Evolutionary conservation across 2,329 filamentous ascomycete genomes (phyloP).

Genomic region (Knufia fluminis): DNA sequence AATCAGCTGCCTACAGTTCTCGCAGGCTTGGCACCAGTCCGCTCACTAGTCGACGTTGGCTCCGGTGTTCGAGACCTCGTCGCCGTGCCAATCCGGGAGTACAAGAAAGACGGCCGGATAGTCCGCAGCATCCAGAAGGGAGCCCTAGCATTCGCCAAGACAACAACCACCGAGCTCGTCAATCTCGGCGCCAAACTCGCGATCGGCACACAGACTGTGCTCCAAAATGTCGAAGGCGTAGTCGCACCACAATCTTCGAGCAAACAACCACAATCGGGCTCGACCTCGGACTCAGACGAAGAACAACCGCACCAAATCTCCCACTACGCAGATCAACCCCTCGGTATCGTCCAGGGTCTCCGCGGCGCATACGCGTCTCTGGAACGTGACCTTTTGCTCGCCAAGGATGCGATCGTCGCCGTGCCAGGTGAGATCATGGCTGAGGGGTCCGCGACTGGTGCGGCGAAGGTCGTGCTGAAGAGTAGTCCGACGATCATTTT

Average conservation of each 20-base stretch:
- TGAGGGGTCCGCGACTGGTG: conserved; percentile 68
- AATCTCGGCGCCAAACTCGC: conserved; percentile 90
- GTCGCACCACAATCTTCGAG: conserved; percentile 41
- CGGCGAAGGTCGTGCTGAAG: conserved; percentile 66
- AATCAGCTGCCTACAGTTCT: conserved; percentile 86
- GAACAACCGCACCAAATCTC: conserved; percentile 73
- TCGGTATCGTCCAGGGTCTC: conserved; percentile 78
- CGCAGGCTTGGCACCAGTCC: conserved; percentile 79
- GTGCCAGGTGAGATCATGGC: conserved; percentile 89
- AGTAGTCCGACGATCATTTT: conserved; percentile 90
- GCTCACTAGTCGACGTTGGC: conserved; percentile 82
- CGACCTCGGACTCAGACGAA: conserved; percentile 48
- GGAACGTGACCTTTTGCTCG: conserved; percentile 75
- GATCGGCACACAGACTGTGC: conserved; percentile 85
- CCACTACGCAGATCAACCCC: conserved; percentile 87
- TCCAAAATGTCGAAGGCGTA: conserved; percentile 79
- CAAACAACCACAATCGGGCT: conserved; percentile 29
- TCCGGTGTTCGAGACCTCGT: conserved; percentile 78
- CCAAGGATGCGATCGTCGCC: conserved; percentile 85
- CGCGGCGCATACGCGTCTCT: conserved; percentile 73
- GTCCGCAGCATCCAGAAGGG: conserved; percentile 89
- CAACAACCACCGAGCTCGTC: conserved; percentile 87
- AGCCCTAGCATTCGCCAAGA: conserved; percentile 79
- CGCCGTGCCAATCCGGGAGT: conserved; percentile 82
- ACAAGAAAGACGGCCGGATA: conserved; percentile 85